These are phyloP conservation scores for Xylaria arbuscula DNA, from an alignment of 2,329 filamentous ascomycete species.

Conservation along the genomic window DNA sequence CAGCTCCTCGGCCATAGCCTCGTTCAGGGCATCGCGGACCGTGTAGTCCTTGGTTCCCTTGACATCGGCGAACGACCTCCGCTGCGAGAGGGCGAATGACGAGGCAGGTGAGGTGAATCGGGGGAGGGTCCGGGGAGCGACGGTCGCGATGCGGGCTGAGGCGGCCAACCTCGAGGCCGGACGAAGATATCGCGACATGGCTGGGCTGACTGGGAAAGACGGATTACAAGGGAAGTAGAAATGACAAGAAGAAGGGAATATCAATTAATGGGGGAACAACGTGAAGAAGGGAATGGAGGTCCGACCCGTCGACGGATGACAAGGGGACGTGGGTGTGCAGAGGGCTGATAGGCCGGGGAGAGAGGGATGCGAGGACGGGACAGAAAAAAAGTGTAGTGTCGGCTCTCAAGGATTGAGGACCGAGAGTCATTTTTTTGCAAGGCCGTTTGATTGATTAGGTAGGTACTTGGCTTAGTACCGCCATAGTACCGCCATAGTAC, in stretches of 20 bases:
- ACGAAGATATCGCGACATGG: conserved; percentile 63
- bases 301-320: conserved; percentile 41
- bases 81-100: conserved; percentile 56
- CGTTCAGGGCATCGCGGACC: conserved; percentile 96
- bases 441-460: conserved; percentile 6
- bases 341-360: conserved; percentile 27
- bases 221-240: conserved; percentile 25
- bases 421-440: conserved; percentile 45
- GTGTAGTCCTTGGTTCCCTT: conserved; percentile 85
- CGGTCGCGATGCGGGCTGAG: conserved; percentile 53
- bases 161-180: conserved; percentile 62
- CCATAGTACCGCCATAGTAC: not conserved
- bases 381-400: conserved; percentile 24
- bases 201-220: conserved; percentile 24
- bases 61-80: conserved; percentile 66
- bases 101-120: conserved; percentile 50
- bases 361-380: conserved; percentile 19
- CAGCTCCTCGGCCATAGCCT: conserved; percentile 97
- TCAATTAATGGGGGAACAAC: conserved; percentile 12
- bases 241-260: not conserved
- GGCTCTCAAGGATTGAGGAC: conserved; percentile 14
- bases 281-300: conserved; percentile 29
- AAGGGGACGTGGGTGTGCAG: conserved; percentile 13
- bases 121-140: conserved; percentile 53
- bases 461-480: not conserved